Conservation (phyloP, 768 basidiomycete genomes). For the Multifurca ochricompacta region DNA sequence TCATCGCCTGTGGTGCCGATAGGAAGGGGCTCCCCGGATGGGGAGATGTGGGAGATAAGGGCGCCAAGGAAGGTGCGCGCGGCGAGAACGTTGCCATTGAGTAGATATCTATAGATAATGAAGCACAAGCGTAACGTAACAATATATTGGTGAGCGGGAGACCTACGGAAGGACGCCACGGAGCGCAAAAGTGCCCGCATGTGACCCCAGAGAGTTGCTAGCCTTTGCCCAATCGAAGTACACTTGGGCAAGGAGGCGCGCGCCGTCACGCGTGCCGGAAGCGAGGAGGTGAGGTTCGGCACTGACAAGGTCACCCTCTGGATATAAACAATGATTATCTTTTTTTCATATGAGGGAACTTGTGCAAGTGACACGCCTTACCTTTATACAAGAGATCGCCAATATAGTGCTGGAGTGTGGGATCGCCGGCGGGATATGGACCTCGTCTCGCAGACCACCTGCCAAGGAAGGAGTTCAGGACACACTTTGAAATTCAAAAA, state of each 20-base stretch:
- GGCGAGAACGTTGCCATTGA: conserved; percentile 85
- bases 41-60: conserved; percentile 58
- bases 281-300: conserved; percentile 83
- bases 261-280: conserved; percentile 84
- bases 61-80: conserved; percentile 88
- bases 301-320: conserved; percentile 66
- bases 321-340: conserved; percentile 1
- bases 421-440: conserved; percentile 80
- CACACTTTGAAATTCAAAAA: conserved; percentile 5
- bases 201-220: conserved; percentile 27
- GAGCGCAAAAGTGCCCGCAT: conserved; percentile 67
- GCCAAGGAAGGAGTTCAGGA: conserved; percentile 18
- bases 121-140: neutral
- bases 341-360: no score
- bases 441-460: conserved; percentile 86
- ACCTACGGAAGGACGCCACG: conserved; percentile 81
- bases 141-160: neutral
- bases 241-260: conserved; percentile 77
- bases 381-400: conserved; percentile 87
- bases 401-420: conserved; percentile 79
- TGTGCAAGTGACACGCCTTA: conserved; percentile 22
- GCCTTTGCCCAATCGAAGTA: conserved; percentile 69
- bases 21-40: conserved; percentile 35
- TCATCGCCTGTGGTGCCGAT: conserved; percentile 42
- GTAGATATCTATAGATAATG: conserved; percentile 50